These are phyloP conservation scores for Dichomitus squalens DNA, from an alignment of 1,284 basidiomycete species.

Conservation along the genomic window DNA sequence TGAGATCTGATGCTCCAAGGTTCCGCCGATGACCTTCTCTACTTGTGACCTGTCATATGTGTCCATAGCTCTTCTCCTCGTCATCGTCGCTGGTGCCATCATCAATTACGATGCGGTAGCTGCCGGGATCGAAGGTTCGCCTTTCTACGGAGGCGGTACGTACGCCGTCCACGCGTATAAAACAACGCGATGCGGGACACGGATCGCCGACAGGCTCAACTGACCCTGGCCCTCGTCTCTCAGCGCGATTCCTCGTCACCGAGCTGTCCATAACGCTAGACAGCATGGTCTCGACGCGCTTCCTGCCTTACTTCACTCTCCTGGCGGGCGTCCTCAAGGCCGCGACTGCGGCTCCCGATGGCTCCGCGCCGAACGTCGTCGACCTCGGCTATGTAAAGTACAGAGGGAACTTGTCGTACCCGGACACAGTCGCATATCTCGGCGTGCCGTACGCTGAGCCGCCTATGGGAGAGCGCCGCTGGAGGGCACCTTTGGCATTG, in stretches of 20 bases:
- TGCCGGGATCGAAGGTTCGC: neutral
- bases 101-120: neutral
- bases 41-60: slow-evolving; percentile 19
- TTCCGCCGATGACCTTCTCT: neutral
- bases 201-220: neutral
- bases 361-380: slow-evolving; percentile 21
- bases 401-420: slow-evolving; percentile 51
- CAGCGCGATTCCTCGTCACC: too few species aligned
- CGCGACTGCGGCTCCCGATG: neutral
- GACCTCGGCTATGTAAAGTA: slow-evolving; percentile 40
- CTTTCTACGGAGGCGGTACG: neutral
- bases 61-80: neutral
- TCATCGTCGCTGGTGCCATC: neutral
- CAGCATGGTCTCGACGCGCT: neutral
- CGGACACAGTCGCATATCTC: slow-evolving; percentile 57
- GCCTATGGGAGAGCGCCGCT: slow-evolving; percentile 40
- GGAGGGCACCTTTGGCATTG: slow-evolving; percentile 39
- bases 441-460: slow-evolving; percentile 50
- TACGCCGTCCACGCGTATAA: neutral
- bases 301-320: neutral
- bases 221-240: neutral
- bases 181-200: neutral
- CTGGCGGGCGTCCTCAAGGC: neutral
- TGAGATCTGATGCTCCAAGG: slow-evolving; percentile 12
- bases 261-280: neutral